Evolutionary conservation across 2,329 filamentous ascomycete genomes (phyloP).

Genomic region (Verticillium tricorpus): DNA sequence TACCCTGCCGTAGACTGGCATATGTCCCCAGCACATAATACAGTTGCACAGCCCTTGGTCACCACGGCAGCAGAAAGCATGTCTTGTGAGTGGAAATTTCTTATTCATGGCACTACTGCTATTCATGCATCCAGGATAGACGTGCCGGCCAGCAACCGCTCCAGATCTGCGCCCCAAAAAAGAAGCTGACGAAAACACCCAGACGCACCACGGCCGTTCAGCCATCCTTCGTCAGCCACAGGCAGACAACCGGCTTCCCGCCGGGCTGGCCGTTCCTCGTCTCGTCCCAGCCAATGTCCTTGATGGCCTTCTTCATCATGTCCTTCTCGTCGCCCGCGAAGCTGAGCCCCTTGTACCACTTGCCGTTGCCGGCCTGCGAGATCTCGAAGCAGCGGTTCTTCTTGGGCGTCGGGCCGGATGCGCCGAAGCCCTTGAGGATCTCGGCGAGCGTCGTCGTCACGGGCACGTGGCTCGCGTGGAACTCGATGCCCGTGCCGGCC

Average conservation of each 20-base stretch:
- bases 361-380: slow-evolving; percentile 47
- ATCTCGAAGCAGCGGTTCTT: slow-evolving; percentile 57
- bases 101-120: no score
- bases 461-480: slow-evolving; percentile 49
- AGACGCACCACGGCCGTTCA: not conserved
- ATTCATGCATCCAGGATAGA: no score
- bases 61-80: no score
- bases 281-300: slow-evolving; percentile 55
- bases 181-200: no score
- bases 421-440: slow-evolving; percentile 55
- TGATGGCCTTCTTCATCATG: slow-evolving; percentile 43
- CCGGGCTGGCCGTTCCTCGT: slow-evolving; percentile 41
- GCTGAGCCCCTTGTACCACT: slow-evolving; percentile 54
- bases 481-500: slow-evolving; percentile 34
- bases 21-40: no score
- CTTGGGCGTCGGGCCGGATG: slow-evolving; percentile 40
- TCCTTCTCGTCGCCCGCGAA: slow-evolving; percentile 46
- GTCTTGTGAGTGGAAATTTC: no score
- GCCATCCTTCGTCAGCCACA: slow-evolving; percentile 53
- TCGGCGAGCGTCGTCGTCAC: slow-evolving; percentile 48
- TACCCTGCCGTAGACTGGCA: no score
- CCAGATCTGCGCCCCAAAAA: no score
- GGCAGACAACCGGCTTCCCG: slow-evolving; percentile 52
- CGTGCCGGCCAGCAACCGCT: no score
- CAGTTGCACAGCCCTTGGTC: no score